Evolutionary conservation across 225 moss, liverwort and hornwort genomes (phyloP).

Genomic region (Anthoceros angustus): DNA sequence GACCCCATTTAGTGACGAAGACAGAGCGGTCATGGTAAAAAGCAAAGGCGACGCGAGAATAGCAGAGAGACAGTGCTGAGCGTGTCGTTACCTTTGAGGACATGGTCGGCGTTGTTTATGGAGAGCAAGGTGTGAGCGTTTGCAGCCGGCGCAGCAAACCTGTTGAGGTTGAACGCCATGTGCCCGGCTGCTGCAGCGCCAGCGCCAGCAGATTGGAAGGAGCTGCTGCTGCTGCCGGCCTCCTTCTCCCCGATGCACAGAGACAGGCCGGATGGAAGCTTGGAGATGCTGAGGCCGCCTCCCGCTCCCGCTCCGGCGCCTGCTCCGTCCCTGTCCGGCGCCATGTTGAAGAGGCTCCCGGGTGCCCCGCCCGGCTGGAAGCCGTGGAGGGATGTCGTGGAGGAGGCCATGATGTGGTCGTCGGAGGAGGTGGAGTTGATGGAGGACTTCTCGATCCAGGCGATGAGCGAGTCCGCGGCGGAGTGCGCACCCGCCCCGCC

Average conservation of each 20-base stretch:
- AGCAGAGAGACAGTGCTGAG: neutral
- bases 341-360: slow-evolving; percentile 4
- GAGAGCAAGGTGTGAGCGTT: neutral
- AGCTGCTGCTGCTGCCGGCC: neutral
- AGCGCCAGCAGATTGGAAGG: neutral
- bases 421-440: slow-evolving; percentile 6
- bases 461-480: slow-evolving; percentile 50
- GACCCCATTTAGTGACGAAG: too few species aligned
- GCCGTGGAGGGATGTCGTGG: slow-evolving; percentile 12
- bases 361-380: slow-evolving; percentile 17
- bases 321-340: neutral
- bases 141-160: neutral
- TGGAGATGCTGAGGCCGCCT: neutral
- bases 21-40: neutral
- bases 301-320: neutral
- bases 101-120: neutral
- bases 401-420: slow-evolving; percentile 7
- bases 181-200: neutral
- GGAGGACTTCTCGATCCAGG: slow-evolving; percentile 81
- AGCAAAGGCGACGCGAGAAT: neutral
- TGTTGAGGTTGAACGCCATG: slow-evolving; percentile 1
- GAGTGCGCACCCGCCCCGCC: slow-evolving; percentile 9
- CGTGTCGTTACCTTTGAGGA: neutral
- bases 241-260: neutral
- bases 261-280: neutral